Evolutionary conservation across 768 basidiomycete genomes (phyloP), one percentile per base, ranked within the genome.

Genomic region (Agrocybe pediades): DNA sequence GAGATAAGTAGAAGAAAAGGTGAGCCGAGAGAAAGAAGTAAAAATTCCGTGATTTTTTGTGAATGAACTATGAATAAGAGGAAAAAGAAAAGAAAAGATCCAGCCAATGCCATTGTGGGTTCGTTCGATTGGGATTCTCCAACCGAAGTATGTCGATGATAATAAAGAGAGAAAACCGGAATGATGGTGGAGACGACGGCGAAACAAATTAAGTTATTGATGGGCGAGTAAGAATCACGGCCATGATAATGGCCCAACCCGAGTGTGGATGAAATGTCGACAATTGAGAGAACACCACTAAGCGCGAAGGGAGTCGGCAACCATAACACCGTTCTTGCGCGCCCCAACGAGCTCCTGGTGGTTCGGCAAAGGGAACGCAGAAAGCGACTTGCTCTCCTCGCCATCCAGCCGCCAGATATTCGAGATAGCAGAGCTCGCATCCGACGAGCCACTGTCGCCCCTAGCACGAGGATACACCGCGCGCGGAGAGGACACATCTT

Each of bases 371-470:
- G 80, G 73, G 53, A 83, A 78, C 2, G 76, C 76, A 40, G 77
- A 74, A 5, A 85, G 67, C 25, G 74, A 77, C 58, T 79, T 80
- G 62, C 75, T 83, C 68, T 91, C 88, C 61, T 88, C 86, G 17
- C 85, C 85, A 54, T 88, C 88, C 36, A 91, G 62, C 47, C 76
- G 77, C 88, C 88, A 91, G 51, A 91, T 91, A 55, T 82, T 88
- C 8, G 70, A 71, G 21, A 78, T 62, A 41, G 74, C 42, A 17
- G 59, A 54, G 16, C 21, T 46, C 42, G 42, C 41, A 65, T 58
- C 55, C 49, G 60, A 66, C 9, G 63, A 61, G 15, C 61, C 65
- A 36, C 68, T 69, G 29, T 60, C 60, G 45, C 64, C 68, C 21
- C 62, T 57, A 20, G 64, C 60, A 16, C 67, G 65, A 1, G 70